phyloP scores from a whole-genome alignment of 164 flowering plant genomes.

The Buxus sempervirens region DNA sequence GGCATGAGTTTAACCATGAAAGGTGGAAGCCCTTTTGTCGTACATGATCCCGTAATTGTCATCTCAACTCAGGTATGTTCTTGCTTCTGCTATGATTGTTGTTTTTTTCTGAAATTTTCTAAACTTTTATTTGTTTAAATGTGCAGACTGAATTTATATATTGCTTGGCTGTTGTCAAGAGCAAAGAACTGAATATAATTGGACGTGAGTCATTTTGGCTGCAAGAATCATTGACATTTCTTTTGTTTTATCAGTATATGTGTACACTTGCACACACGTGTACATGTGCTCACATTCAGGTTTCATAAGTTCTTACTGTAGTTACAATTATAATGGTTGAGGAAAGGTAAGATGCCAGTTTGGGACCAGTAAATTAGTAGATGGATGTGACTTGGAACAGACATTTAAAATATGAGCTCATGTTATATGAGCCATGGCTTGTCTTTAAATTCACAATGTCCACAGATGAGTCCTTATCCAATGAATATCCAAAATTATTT shows the following conservation, averaged over 20 bases:
- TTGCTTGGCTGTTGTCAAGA: constrained; percentile 60
- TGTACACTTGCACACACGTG: not conserved
- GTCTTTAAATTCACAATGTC: no score
- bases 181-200: constrained; percentile 49
- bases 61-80: constrained; percentile 47
- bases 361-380: no score
- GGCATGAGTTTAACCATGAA: constrained; percentile 48
- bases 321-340: no score
- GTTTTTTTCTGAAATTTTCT: not conserved
- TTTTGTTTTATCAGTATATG: not conserved
- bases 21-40: constrained; percentile 41
- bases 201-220: constrained; percentile 45
- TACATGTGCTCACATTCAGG: no score
- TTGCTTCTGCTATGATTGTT: not conserved
- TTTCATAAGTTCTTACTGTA: no score
- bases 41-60: constrained; percentile 53
- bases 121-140: not conserved
- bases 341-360: no score
- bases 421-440: no score
- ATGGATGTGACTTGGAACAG: no score
- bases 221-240: not conserved
- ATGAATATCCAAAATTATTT: no score
- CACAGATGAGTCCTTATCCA: no score
- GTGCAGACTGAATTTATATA: constrained; percentile 46
- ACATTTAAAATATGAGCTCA: no score